phyloP scores from a whole-genome alignment of 345 rosid genomes.

The Gossypium ekmanianum region DNA sequence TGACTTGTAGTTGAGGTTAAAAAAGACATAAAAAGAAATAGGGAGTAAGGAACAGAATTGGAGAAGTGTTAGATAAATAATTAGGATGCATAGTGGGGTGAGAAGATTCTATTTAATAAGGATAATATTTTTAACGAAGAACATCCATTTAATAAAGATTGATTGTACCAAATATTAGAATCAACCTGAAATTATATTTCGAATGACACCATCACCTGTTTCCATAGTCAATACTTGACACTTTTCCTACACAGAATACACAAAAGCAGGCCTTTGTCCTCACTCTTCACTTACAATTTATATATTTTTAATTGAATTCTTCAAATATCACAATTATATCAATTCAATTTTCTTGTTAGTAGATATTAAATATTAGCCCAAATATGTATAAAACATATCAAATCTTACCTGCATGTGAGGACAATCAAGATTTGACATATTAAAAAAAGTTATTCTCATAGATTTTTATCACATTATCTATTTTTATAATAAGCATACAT shows the following conservation, averaged over 20 bases:
- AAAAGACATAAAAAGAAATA: not conserved
- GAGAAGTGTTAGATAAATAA: not conserved
- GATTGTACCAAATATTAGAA: not conserved
- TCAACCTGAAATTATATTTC: not conserved
- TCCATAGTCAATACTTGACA: not conserved
- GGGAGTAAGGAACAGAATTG: not conserved
- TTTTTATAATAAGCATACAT: no score
- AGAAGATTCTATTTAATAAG: not conserved
- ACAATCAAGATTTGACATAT: no score
- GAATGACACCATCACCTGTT: not conserved
- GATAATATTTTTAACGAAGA: not conserved
- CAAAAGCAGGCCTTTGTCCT: slow-evolving; percentile 4
- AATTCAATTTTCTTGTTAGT: no score
- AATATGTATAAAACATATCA: no score
- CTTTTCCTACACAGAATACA: not conserved
- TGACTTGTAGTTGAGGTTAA: not conserved
- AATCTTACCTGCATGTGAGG: no score
- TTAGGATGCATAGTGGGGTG: not conserved
- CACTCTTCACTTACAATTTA: not conserved
- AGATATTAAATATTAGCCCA: no score
- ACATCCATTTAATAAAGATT: not conserved
- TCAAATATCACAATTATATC: no score
- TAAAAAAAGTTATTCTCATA: no score
- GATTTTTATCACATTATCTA: no score
- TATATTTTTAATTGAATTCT: no score